Evolutionary conservation across 306 rosid genomes (phyloP).

Genomic region (Leucaena leucocephala): DNA sequence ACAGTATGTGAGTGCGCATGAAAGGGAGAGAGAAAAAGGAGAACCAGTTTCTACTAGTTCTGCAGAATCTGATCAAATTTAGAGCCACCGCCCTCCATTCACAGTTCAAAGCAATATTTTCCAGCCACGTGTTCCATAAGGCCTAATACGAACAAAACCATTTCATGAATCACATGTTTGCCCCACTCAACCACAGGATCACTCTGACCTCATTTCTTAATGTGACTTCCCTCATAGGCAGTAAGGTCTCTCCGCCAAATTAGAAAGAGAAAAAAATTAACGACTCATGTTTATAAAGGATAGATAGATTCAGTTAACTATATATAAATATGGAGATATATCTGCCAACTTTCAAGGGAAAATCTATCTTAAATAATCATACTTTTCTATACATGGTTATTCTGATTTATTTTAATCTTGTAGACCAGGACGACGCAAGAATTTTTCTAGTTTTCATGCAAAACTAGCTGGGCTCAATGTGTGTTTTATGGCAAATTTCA

Average conservation of each 20-base stretch:
- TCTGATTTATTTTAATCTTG: not conserved
- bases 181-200: constrained; percentile 32
- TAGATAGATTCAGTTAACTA: not conserved
- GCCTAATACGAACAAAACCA: constrained; percentile 29
- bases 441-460: not conserved
- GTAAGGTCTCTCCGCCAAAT: not conserved
- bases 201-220: constrained; percentile 1
- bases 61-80: constrained; percentile 1
- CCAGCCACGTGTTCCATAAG: constrained; percentile 35
- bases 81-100: constrained; percentile 43
- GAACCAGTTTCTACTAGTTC: not conserved
- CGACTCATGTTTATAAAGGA: not conserved
- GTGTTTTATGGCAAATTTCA: not conserved
- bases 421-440: not conserved
- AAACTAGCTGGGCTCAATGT: not conserved
- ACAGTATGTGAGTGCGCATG: constrained; percentile 25
- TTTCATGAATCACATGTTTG: constrained; percentile 46
- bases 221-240: not conserved
- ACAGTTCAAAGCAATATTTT: constrained; percentile 23
- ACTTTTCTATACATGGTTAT: not conserved
- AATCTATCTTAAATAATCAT: not conserved
- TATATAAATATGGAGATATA: not conserved
- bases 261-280: not conserved
- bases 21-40: constrained; percentile 29
- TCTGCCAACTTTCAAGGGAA: not conserved